Conservation (phyloP, 768 basidiomycete species). For the Tricholoma terreum region DNA sequence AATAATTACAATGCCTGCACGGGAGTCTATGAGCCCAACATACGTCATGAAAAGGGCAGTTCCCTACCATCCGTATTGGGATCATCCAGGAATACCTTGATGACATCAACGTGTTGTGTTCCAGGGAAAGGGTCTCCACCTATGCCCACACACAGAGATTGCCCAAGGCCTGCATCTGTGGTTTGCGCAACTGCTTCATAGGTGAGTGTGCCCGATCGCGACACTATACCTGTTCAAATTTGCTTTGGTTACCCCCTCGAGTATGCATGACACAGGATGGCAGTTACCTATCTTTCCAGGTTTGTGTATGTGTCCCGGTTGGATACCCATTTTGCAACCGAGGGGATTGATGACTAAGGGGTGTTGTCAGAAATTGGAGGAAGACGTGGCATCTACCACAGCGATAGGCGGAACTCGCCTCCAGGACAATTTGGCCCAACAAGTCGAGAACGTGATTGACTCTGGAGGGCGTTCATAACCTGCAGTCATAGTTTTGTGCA, state of each 20-base stretch:
- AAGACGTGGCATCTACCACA: neutral
- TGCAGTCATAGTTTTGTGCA: slow-evolving; percentile 23
- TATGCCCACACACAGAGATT: slow-evolving; percentile 95
- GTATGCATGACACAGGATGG: neutral
- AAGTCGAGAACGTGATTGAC: slow-evolving; percentile 91
- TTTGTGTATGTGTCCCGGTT: slow-evolving; percentile 95
- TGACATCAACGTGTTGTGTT: slow-evolving; percentile 91
- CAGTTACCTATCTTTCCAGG: slow-evolving; percentile 89
- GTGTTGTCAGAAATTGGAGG: neutral
- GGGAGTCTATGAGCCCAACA: neutral
- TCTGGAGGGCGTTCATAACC: slow-evolving; percentile 93
- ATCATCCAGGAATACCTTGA: slow-evolving; percentile 95
- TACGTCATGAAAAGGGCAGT: neutral
- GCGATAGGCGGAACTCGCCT: slow-evolving; percentile 24
- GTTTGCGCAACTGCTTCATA: slow-evolving; percentile 99
- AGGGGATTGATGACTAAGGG: slow-evolving; percentile 82
- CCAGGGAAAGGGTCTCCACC: slow-evolving; percentile 98
- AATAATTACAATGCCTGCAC: slow-evolving; percentile 88
- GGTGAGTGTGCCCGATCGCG: slow-evolving; percentile 92
- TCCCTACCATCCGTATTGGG: slow-evolving; percentile 83
- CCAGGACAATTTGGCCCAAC: slow-evolving; percentile 99
- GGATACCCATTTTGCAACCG: slow-evolving; percentile 99
- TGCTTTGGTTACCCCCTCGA: neutral
- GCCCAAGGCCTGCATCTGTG: slow-evolving; percentile 92
- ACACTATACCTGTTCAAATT: slow-evolving; percentile 76